These are phyloP conservation scores for Fusarium papillatum DNA, from an alignment of 2,329 filamentous ascomycete genomes.

Conservation along the genomic window DNA sequence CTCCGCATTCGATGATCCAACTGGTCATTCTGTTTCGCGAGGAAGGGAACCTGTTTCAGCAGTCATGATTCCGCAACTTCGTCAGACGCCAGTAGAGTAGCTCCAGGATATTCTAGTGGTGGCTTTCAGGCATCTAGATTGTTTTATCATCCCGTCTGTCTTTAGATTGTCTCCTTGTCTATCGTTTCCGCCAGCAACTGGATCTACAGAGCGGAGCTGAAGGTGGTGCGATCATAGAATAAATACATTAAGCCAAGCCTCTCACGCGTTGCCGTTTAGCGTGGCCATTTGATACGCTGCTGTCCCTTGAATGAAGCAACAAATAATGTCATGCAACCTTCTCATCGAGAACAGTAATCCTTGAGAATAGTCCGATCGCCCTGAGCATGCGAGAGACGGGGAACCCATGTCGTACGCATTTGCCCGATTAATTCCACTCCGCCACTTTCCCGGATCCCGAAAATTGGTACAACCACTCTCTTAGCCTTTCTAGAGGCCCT, in stretches of 20 bases:
- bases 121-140: background rate
- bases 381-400: background rate
- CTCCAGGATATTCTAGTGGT: background rate
- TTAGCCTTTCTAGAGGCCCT: background rate
- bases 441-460: background rate
- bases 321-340: background rate
- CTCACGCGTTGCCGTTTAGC: background rate
- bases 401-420: background rate
- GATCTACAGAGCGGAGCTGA: background rate
- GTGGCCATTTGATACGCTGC: background rate
- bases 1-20: background rate
- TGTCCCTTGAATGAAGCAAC: background rate
- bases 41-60: background rate
- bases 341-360: background rate
- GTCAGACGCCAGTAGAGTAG: background rate
- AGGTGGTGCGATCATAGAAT: background rate
- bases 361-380: background rate
- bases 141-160: background rate
- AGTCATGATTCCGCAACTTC: background rate
- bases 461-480: background rate
- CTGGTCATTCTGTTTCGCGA: background rate
- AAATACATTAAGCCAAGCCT: background rate
- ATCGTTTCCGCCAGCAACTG: background rate
- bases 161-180: background rate
- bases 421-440: background rate